A percentile compares a stretch with the other conserved stretches of the same genome.
Conservation (phyloP, 495 filamentous ascomycete species). For the Acidiella bohemica region DNA sequence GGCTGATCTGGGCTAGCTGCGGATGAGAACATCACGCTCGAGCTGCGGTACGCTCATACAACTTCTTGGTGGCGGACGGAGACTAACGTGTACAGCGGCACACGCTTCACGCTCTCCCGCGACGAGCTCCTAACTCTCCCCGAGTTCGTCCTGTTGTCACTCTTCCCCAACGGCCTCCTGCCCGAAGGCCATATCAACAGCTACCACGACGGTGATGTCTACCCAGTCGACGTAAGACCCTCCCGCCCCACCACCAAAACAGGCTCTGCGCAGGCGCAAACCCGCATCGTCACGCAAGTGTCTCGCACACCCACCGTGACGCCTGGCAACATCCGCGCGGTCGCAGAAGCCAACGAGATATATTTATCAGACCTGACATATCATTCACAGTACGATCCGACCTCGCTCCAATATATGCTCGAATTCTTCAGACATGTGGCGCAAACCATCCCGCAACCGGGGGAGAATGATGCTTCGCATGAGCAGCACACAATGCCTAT, state of each 20-base stretch:
- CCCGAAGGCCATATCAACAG: conserved; percentile 93
- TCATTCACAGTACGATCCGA: conserved; percentile 75
- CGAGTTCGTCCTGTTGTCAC: conserved; percentile 95
- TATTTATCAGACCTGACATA: conserved; percentile 43
- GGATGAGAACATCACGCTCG: conserved; percentile 77
- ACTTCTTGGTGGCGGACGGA: neutral
- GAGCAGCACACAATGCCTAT: conserved; percentile 45
- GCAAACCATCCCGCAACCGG: conserved; percentile 73
- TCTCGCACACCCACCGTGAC: conserved; percentile 22
- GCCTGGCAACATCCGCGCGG: conserved; percentile 17
- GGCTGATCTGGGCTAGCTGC: conserved; percentile 48
- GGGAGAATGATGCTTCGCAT: conserved; percentile 33
- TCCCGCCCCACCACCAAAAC: too few species aligned
- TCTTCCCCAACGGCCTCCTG: conserved; percentile 94
- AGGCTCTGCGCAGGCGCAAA: conserved; percentile 33
- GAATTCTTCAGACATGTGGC: conserved; percentile 96
- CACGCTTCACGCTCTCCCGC: conserved; percentile 80
- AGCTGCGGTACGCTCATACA: conserved; percentile 6
- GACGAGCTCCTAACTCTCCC: conserved; percentile 91
- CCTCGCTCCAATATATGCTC: conserved; percentile 95
- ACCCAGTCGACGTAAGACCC: conserved; percentile 96
- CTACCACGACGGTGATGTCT: conserved; percentile 83
- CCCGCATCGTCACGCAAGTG: conserved; percentile 18
- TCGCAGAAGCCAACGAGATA: conserved; percentile 35
- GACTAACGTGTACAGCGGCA: conserved; percentile 47